Base-by-base conservation (phyloP, 139 green algal species). In the Chlamydomonas sphaeroides region DNA sequence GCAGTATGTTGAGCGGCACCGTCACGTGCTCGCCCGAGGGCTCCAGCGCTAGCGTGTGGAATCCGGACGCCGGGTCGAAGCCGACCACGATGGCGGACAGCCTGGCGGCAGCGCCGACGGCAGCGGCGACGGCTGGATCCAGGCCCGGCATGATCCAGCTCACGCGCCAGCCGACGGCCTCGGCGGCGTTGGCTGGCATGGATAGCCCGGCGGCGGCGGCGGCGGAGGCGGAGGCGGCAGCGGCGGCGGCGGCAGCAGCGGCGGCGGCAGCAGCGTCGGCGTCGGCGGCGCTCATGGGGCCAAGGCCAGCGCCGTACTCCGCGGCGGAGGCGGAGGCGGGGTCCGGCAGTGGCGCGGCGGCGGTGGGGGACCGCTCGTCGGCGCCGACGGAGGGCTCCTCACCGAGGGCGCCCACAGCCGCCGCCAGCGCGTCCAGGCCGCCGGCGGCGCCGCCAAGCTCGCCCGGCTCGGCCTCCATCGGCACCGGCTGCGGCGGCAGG, bases 41-140 rank as follows among this genome's bases (percentile, higher is more conserved):
- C n/a, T 96, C 93, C 78, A 93, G 95, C 39, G 83, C 36, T 28
- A 97, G 48, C 20, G 61, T 53, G 72, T 94, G 84, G 59, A 62
- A 39, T 5, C n/a, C 66, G 21, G 48, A 65, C 0, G 26, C 32
- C 1, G 53, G 18, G 39, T 90, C 36, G 65, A 80, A 45, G 14
- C 33, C 10, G 20, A 2, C 25, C 23, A 2, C 56, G 56, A 32
- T 7, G 56, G 18, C 30, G 0, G 59, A 45, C 1, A n/a, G 15
- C 30, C 59, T 20, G 35, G 59, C 59, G 14, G 59, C 17, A 8
- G n/a, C 23, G 39, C 51, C 59, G 41, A 30, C 23, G 45, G 45
- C n/a, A 0, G 45, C 35, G 68, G 68, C 30, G 42, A 28, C 33
- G 39, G 25, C 1, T 11, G 39, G 32, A 7, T 17, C 73, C 30